Evolutionary conservation across 371 early-diverging fungal species (phyloP), one percentile per base, ranked within the genome.

Genomic region (Rhizopus sp.): DNA sequence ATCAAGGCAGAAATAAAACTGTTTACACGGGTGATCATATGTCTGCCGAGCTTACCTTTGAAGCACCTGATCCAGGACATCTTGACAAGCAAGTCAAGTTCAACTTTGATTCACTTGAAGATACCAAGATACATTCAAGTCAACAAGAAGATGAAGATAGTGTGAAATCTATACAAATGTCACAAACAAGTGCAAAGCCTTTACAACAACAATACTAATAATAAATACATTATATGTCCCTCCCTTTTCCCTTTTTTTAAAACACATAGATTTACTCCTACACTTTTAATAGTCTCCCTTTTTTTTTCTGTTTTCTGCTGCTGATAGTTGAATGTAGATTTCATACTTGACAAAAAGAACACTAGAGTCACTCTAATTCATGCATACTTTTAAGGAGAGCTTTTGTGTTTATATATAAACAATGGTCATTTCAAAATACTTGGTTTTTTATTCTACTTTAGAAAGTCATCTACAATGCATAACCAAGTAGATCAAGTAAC

Each of bases 141-240:
- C 55, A 68, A 5, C 59, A 57, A 8, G 62, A 59, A 3, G 53
- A 50, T 40, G 50, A 35, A 12, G 63, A 59, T 5, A 65, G 66
- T 53, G 50, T 65, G n/a, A 53, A 57, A 29, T 69, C 69, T 13
- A 56, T 46, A 3, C 66, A 69, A 13, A 38, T 45, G 17, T 69
- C 69, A 13, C 66, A 69, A 34, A 15, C 57, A 16, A 69, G 69
- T 17, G 62, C 59, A 16, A 69, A 65, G 45, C 62, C 69, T 6
- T 55, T 69, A 15, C 56, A 60, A 6, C 41, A 41, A 15, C 32
- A 52, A 56, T 10, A 10, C 34, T 29, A 38, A 52, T 12, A 53
- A 59, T 42, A 53, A 69, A 45, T 60, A 51, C 41, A 46, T 55
- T 33, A 29, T 66, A n/a, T 49, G 47, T 23, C 8, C 53, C 3